phyloP scores from a whole-genome alignment of 2,329 filamentous ascomycete species.

The Arthrobotrys sphaeroides region DNA sequence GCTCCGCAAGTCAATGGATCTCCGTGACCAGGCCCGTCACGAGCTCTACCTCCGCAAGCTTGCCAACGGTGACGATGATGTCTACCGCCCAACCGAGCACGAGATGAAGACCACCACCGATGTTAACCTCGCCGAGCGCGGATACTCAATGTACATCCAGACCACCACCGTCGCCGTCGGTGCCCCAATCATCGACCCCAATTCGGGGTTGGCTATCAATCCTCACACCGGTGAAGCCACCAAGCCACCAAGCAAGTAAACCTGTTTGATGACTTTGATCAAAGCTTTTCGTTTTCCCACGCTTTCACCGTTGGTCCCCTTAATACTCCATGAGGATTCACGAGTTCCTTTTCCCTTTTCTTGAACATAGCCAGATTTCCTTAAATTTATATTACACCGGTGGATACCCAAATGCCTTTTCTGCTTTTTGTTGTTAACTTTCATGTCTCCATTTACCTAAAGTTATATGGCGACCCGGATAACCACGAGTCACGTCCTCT shows the following conservation, averaged over 20 bases:
- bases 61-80: slow-evolving; percentile 50
- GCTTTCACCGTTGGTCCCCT: slow-evolving; percentile 16
- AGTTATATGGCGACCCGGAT: slow-evolving; percentile 41
- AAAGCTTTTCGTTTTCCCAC: background rate
- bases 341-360: slow-evolving; percentile 28
- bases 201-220: slow-evolving; percentile 53
- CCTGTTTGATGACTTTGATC: background rate
- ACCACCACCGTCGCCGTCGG: slow-evolving; percentile 15
- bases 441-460: slow-evolving; percentile 21
- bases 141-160: slow-evolving; percentile 48
- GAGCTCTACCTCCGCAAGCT: slow-evolving; percentile 93
- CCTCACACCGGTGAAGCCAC: slow-evolving; percentile 52
- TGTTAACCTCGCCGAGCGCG: slow-evolving; percentile 49
- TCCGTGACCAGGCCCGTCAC: slow-evolving; percentile 90
- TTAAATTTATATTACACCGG: slow-evolving; percentile 36
- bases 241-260: slow-evolving; percentile 47
- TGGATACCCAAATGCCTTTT: slow-evolving; percentile 52
- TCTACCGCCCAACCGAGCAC: slow-evolving; percentile 50
- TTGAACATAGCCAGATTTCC: slow-evolving; percentile 50
- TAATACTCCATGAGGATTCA: slow-evolving; percentile 25
- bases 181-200: slow-evolving; percentile 53
- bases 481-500: slow-evolving; percentile 50
- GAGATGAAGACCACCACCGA: slow-evolving; percentile 52
- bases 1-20: slow-evolving; percentile 95
- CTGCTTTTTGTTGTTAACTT: slow-evolving; percentile 25